phyloP scores from a whole-genome alignment of 1,284 basidiomycete species.

The Marasmius sp. region DNA sequence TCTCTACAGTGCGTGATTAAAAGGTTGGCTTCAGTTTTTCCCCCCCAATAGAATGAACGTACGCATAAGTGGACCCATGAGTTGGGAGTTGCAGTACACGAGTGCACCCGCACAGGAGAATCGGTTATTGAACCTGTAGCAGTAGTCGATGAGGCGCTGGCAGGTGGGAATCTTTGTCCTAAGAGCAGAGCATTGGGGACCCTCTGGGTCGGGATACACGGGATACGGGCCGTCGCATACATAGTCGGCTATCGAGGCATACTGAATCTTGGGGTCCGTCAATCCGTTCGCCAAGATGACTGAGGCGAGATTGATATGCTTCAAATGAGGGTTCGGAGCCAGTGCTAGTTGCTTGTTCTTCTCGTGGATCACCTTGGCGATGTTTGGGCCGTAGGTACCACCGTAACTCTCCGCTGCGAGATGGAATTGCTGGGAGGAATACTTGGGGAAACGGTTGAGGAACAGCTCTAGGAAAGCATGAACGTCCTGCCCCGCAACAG shows the following conservation, averaged over 20 bases:
- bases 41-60: conserved; percentile 30
- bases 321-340: conserved; percentile 40
- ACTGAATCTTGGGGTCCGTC: conserved; percentile 78
- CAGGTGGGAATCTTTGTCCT: conserved; percentile 68
- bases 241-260: conserved; percentile 78
- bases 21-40: background rate
- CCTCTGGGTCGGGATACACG: conserved; percentile 69
- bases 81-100: conserved; percentile 61
- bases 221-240: conserved; percentile 78
- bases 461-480: conserved; percentile 91
- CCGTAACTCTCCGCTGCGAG: conserved; percentile 78
- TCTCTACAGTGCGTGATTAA: conserved; percentile 38
- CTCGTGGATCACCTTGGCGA: conserved; percentile 74
- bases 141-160: conserved; percentile 65
- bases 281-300: conserved; percentile 82
- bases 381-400: conserved; percentile 80
- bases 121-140: conserved; percentile 58
- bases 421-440: conserved; percentile 67
- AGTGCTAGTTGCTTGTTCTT: conserved; percentile 61
- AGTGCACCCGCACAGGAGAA: conserved; percentile 62
- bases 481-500: conserved; percentile 80
- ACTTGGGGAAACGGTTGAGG: conserved; percentile 69
- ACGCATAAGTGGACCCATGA: conserved; percentile 62
- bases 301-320: conserved; percentile 74
- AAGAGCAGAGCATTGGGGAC: conserved; percentile 64